phyloP scores from a whole-genome alignment of 768 basidiomycete species.

The Lyophyllum semitale region DNA sequence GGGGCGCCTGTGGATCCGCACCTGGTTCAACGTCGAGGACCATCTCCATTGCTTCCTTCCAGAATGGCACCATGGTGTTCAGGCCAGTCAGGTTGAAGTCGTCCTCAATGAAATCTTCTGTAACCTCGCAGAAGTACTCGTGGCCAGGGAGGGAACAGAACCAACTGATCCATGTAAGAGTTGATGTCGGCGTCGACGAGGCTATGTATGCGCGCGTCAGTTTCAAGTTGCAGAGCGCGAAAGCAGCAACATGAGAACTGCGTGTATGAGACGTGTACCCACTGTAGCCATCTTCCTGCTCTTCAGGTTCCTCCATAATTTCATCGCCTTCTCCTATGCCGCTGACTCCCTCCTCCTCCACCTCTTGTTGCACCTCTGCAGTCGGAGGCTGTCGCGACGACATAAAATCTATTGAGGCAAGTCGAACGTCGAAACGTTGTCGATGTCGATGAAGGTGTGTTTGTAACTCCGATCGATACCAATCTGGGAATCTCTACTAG shows the following conservation, averaged over 20 bases:
- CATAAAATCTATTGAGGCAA: slow-evolving; percentile 25
- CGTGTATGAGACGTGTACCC: slow-evolving; percentile 38
- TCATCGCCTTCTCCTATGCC: slow-evolving; percentile 69
- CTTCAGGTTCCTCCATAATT: slow-evolving; percentile 81
- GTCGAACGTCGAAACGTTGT: slow-evolving; percentile 14
- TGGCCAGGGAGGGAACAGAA: slow-evolving; percentile 94
- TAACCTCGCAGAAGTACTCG: slow-evolving; percentile 98
- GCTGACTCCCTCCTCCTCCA: slow-evolving; percentile 65
- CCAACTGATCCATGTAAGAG: slow-evolving; percentile 95
- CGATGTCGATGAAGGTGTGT: slow-evolving; percentile 24
- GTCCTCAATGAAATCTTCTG: slow-evolving; percentile 99
- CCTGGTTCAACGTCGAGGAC: slow-evolving; percentile 98
- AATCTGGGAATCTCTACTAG: slow-evolving; percentile 10
- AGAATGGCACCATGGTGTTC: slow-evolving; percentile 96
- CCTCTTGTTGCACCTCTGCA: slow-evolving; percentile 52
- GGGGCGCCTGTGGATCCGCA: slow-evolving; percentile 36
- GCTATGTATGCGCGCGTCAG: slow-evolving; percentile 47
- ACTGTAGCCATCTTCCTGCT: slow-evolving; percentile 80
- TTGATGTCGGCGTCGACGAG: slow-evolving; percentile 88
- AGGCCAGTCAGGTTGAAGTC: slow-evolving; percentile 98
- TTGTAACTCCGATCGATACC: slow-evolving; percentile 39
- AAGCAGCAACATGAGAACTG: background rate
- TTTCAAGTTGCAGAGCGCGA: slow-evolving; percentile 10
- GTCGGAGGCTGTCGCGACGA: slow-evolving; percentile 38
- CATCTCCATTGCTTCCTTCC: slow-evolving; percentile 99